Base-by-base conservation (phyloP, 768 basidiomycete species). In the Dictyophora rubrovolvata region DNA sequence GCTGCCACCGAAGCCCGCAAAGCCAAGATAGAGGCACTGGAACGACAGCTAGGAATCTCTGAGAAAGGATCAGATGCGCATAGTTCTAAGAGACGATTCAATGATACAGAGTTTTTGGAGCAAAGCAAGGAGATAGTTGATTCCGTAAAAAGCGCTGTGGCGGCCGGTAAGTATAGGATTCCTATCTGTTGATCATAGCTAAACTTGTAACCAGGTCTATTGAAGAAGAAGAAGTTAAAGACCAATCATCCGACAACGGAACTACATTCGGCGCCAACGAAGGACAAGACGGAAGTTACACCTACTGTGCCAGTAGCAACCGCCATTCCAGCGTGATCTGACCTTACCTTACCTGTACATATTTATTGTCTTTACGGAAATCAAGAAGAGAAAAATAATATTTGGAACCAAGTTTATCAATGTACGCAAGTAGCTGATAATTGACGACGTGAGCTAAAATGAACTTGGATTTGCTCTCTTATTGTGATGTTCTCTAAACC, bases 71-170 rank as follows among this genome's bases (percentile, higher is more conserved):
- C 79, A 0, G 76, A 80, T 42, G 71, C 78, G 17, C 78, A 83
- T 0, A 88, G 89, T 10, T 85, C 80, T 77, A 96, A 95, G 67
- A 88, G 90, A 65, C 81, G 89, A 23, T 85, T 98, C 50, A 93
- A 97, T 53, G 95, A 99, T 66, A 85, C 83, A 2, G 87, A 93
- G 69, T 99, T 87, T 68, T 69, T 99, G 42, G 93, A 97, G 69
- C 86, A 95, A 73, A 93, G 86, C 65, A 77, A 81, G 69, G 93
- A 96, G 66, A 82, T 98, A 23, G 89, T 92, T 1, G 93, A 95
- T 63, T 84, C 79, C 63, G 94, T 97, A 28, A 89, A 90, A 75
- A 91, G 79, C 59, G 95, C 95, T 3, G 95, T 99, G 12, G 77
- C 85, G 51, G 80, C 82, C 37, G 95, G 91, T 91, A 68, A 64